Evolutionary conservation across 257 asterid genomes (phyloP).

Genomic region (Nicotiana knightiana): DNA sequence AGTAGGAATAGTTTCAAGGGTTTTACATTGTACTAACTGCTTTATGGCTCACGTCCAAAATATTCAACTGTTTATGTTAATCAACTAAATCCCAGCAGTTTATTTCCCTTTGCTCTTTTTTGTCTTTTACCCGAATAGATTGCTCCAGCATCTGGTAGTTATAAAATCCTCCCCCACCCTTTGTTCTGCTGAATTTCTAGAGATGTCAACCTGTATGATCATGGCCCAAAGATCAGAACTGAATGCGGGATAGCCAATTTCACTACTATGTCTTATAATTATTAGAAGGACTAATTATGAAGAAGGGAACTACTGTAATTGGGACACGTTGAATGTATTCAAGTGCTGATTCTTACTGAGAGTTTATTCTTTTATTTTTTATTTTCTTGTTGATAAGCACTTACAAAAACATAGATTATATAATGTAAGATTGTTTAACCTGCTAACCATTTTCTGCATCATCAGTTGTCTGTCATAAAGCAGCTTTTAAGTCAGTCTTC

Average conservation of each 20-base stretch:
- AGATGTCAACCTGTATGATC: not conserved
- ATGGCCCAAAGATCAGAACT: not conserved
- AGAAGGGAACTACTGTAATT: not conserved
- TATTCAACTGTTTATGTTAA: not conserved
- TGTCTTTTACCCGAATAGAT: not conserved
- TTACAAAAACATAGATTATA: not conserved
- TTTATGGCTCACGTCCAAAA: not conserved
- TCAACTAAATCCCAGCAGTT: not conserved
- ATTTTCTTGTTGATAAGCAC: not conserved
- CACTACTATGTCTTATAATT: not conserved
- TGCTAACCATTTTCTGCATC: not conserved
- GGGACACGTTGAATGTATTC: not conserved
- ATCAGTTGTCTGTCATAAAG: not conserved
- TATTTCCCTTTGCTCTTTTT: not conserved
- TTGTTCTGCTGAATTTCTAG: not conserved
- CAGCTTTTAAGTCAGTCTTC: slow-evolving; percentile 9
- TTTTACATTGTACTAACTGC: not conserved
- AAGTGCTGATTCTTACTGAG: not conserved
- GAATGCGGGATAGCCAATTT: not conserved
- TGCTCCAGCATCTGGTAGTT: not conserved
- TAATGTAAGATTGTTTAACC: not conserved
- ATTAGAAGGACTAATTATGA: not conserved
- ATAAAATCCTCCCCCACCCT: not conserved
- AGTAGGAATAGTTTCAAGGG: not conserved
- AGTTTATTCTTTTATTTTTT: not conserved